Base-by-base conservation (phyloP, 495 filamentous ascomycete species). In the Choiromyces venosus region DNA sequence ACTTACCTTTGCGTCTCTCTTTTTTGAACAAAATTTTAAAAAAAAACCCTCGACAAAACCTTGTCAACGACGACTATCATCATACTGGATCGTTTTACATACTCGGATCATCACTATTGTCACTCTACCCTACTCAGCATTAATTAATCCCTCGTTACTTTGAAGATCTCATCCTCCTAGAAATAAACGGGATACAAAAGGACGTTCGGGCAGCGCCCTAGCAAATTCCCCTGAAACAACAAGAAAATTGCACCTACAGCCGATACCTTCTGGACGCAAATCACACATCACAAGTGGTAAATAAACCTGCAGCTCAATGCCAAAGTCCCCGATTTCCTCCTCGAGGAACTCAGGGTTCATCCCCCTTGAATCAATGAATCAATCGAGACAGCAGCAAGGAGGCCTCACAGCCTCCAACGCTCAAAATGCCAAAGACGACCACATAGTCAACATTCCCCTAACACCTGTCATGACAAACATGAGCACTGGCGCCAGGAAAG, bases 401-500 rank as follows among this genome's bases (percentile, higher is more conserved):
- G 73, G 65, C 29, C 73, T 75, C 38, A 68, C 66, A 42, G 14
- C 40, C 37, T 67, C 64, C 21, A 64, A 71, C 10, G 39, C 71
- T 0, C 70, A 69, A 29, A 56, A 44, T 69, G 16, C 16, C 25
- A 33, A 25, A 36, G 74, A 74, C 29, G 78, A 80, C 44, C 78
- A 80, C 46, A 69, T 80, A 40, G 77, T 80, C 37, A 69, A 80
- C 52, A 88, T 89, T 46, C 87, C 87, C 65, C 83, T 89, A 38
- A 84, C 83, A 16, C 82, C 82, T 39, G 82, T 89, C 71, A 82
- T 79, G 66, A 87, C 85, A 78, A 86, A 83, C 64, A 82, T 82
- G 29, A 84, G 82, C 72, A 85, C 86, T 18, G 86, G 87, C 37
- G 82, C 86, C 39, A 82, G 87, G 36, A 86, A 83, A 79, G 83